phyloP scores from a whole-genome alignment of 208 protist species.

The Leishmania martiniquensis region DNA sequence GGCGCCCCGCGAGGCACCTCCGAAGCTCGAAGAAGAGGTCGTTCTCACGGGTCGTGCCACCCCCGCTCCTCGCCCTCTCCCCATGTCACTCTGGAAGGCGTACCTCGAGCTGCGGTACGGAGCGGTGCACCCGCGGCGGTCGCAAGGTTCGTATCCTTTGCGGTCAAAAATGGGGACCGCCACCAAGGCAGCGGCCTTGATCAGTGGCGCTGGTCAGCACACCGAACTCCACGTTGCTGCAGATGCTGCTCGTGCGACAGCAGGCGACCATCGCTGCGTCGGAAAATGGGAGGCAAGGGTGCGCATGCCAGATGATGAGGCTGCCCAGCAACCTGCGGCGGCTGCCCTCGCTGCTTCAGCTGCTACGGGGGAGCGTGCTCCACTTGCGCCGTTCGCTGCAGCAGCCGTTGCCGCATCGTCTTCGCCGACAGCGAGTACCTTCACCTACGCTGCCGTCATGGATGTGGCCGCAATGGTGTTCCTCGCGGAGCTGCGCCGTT shows the following conservation, averaged over 20 bases:
- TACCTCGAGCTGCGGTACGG: constrained; percentile 30
- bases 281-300: too few species aligned
- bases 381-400: neutral
- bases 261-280: neutral
- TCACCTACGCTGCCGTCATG: constrained; percentile 22
- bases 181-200: neutral
- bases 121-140: neutral
- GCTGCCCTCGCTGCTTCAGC: neutral
- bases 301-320: neutral
- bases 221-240: neutral
- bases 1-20: neutral
- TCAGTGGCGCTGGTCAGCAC: neutral
- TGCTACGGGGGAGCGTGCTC: neutral
- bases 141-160: neutral
- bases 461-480: constrained; percentile 20
- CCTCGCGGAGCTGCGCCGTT: constrained; percentile 14
- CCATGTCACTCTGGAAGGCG: constrained; percentile 6
- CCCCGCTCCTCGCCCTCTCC: constrained; percentile 2
- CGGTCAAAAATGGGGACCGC: neutral
- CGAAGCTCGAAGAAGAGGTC: neutral
- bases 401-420: neutral
- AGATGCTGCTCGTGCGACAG: neutral
- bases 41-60: neutral
- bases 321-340: neutral
- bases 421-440: neutral